Evolutionary conservation across 2,329 filamentous ascomycete species (phyloP).

Genomic region (Lomentospora prolificans): DNA sequence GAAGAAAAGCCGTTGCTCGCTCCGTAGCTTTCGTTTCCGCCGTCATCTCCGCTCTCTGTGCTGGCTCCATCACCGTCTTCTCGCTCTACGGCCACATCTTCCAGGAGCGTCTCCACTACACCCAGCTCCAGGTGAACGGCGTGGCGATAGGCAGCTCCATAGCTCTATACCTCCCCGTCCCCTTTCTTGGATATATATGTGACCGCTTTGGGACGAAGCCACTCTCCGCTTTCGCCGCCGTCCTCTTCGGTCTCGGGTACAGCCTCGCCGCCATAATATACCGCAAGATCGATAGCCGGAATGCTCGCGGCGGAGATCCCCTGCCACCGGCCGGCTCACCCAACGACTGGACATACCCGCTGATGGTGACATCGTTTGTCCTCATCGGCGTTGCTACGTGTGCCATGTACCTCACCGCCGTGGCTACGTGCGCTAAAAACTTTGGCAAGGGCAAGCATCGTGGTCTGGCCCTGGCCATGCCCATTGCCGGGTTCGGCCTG

Average conservation of each 20-base stretch:
- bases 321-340: conserved; percentile 17
- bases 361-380: conserved; percentile 81
- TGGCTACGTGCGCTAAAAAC: conserved; percentile 98
- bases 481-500: conserved; percentile 85
- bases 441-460: conserved; percentile 84
- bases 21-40: conserved; percentile 43
- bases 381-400: conserved; percentile 75
- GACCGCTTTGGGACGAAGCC: conserved; percentile 77
- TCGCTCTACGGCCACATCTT: conserved; percentile 89
- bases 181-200: conserved; percentile 81
- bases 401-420: conserved; percentile 77
- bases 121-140: conserved; percentile 84
- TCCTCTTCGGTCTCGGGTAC: conserved; percentile 74
- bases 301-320: neutral
- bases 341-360: conserved; percentile 57
- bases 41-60: conserved; percentile 57
- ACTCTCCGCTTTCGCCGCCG: conserved; percentile 60
- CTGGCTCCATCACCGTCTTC: conserved; percentile 86
- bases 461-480: conserved; percentile 78
- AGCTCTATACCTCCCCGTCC: conserved; percentile 85
- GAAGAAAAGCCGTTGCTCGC: conserved; percentile 24
- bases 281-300: conserved; percentile 31
- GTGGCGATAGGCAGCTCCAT: conserved; percentile 81
- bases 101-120: conserved; percentile 76
- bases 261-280: conserved; percentile 75